phyloP scores from a whole-genome alignment of 768 basidiomycete genomes.

The Pleurotus eryngii region DNA sequence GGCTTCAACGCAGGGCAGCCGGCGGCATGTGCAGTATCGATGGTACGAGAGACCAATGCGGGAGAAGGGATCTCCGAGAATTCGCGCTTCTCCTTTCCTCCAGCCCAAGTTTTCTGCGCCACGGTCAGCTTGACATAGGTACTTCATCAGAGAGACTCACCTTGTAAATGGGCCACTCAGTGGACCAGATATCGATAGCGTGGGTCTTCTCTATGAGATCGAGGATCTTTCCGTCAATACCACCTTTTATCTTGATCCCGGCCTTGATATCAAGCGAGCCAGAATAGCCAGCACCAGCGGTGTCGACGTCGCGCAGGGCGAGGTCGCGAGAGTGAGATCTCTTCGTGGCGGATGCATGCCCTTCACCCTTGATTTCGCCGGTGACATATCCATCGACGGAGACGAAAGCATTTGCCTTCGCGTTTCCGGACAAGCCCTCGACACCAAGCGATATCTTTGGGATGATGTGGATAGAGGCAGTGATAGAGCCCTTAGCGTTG shows the following conservation, averaged over 20 bases:
- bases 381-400: background rate
- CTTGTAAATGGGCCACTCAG: background rate
- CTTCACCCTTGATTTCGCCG: background rate
- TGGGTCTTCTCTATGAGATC: background rate
- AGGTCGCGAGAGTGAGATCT: background rate
- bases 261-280: background rate
- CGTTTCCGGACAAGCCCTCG: background rate
- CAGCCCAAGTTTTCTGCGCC: background rate
- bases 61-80: background rate
- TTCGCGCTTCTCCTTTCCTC: background rate
- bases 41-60: background rate
- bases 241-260: conserved; percentile 1
- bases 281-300: background rate
- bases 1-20: background rate
- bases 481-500: background rate
- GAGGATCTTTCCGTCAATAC: background rate
- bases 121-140: background rate
- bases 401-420: background rate
- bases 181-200: background rate
- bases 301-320: background rate
- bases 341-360: background rate
- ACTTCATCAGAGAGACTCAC: background rate
- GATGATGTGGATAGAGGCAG: background rate
- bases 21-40: background rate
- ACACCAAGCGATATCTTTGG: background rate